Evolutionary conservation across 371 early-diverging fungal genomes (phyloP).

Genomic region (Entomophthora muscae): DNA sequence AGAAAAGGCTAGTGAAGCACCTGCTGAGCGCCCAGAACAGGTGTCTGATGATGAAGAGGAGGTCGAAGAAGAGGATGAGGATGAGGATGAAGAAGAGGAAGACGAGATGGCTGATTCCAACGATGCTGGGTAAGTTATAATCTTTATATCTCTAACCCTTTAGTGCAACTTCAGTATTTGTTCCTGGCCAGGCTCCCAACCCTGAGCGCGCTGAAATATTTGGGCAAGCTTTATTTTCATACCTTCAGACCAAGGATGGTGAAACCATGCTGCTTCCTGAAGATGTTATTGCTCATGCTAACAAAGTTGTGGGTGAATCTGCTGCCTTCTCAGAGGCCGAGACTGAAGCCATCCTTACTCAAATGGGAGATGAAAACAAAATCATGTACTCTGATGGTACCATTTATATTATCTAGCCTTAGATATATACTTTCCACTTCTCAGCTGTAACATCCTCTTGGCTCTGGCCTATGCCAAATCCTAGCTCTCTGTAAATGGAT

Average conservation of each 20-base stretch:
- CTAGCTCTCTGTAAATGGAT: no score
- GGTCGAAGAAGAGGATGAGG: conserved; percentile 17
- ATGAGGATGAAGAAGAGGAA: conserved; percentile 15
- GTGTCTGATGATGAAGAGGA: conserved; percentile 16
- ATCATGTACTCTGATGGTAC: conserved; percentile 48
- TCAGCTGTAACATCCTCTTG: no score
- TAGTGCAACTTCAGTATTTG: neutral
- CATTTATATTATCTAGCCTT: conserved; percentile 35
- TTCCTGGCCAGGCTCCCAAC: neutral
- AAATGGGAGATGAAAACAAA: conserved; percentile 44
- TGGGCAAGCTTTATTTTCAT: neutral
- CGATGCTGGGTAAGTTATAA: conserved; percentile 5
- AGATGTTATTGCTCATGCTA: conserved; percentile 21
- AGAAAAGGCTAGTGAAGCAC: neutral
- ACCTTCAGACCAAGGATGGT: conserved; percentile 10
- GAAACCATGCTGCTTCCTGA: conserved; percentile 16
- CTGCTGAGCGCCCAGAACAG: conserved; percentile 11
- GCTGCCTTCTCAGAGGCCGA: conserved; percentile 21
- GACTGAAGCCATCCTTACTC: conserved; percentile 24
- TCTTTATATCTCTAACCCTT: conserved; percentile 1
- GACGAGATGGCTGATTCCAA: neutral
- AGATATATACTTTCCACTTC: no score
- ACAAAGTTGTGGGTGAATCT: conserved; percentile 17
- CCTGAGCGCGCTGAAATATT: neutral
- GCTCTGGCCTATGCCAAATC: no score